Evolutionary conservation across 2,329 filamentous ascomycete genomes (phyloP).

Genomic region (Penicillium italicum): DNA sequence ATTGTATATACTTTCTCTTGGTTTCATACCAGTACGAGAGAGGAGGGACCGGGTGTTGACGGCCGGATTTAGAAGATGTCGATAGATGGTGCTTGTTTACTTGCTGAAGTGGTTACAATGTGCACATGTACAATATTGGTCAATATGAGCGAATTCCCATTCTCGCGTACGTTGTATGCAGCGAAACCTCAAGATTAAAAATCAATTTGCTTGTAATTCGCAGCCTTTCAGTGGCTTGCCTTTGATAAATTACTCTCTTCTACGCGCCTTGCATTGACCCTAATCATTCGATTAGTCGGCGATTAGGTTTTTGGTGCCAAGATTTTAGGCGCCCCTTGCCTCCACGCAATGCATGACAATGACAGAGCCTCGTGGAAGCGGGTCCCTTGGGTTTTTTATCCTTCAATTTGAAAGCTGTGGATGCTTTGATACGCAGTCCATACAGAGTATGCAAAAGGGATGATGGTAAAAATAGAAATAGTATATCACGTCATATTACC

Average conservation of each 20-base stretch:
- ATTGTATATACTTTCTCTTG: constrained; percentile 43
- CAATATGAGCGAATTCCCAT: not conserved
- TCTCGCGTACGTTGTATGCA: not conserved
- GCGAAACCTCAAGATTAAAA: not conserved
- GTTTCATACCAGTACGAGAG: constrained; percentile 12
- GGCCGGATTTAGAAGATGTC: not conserved
- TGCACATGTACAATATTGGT: not conserved
- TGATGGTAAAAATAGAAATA: not conserved
- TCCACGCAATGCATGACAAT: not conserved
- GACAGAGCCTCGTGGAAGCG: not conserved
- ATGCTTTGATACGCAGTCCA: not conserved
- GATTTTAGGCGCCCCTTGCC: constrained; percentile 2
- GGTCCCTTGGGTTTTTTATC: not conserved
- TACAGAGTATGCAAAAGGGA: not conserved
- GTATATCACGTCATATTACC: constrained; percentile 1
- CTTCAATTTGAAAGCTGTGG: not conserved
- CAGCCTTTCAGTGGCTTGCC: not conserved
- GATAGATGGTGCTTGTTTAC: not conserved
- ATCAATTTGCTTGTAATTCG: not conserved
- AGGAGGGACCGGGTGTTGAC: not conserved
- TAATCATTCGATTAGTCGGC: not conserved
- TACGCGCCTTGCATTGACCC: not conserved
- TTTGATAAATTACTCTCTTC: not conserved
- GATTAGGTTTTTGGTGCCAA: not conserved
- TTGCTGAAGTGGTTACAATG: not conserved